Evolutionary conservation across 257 asterid species (phyloP), one percentile per base, ranked within the genome.

Genomic region (Solanum pimpinellifolium): DNA sequence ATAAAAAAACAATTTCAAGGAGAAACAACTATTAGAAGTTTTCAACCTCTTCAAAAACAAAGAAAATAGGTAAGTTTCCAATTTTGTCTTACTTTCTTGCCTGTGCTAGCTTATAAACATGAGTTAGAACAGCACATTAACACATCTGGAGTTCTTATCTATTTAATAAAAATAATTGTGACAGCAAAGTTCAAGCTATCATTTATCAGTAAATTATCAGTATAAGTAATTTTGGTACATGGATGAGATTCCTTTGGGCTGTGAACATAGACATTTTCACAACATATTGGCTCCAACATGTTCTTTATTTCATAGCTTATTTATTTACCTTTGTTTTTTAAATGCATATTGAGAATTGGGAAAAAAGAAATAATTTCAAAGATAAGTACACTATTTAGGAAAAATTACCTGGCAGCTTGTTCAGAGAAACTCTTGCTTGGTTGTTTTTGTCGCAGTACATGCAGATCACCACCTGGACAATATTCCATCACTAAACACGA

Each of bases 391-490:
- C 31, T 31, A 29, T 18, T 31, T 15, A 23, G 49, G 72, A 65
- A 49, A 62, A 89, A 86, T 90, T 69, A 97, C 99, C 99, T 94
- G 90, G 94, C 98, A 86, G 98, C 94, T 86, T 96, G 91, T 31
- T 94, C 95, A 20, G 96, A 92, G 93, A 94, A 97, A 70, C 97
- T 95, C 88, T 94, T 95, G 56, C 91, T 87, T 5, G 98, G 98
- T 91, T 97, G 99, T 4, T 95, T 96, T 89, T 95, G 99, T 74
- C 99, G 98, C 90, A 97, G 95, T 86, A 95, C 95, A 88, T 97
- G 99, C 41, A 97, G 95, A 92, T 95, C 99, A 23, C 99, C 99
- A 88, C 98, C 99, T 89, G 99, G 98, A 89, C 99, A 97, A 86
- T 92, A 95, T 90, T 95, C 99, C 72, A 97, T 95, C 86, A 97